A percentile compares a stretch with the other conserved stretches of the same genome.
phyloP scores from a whole-genome alignment of 1,284 basidiomycete species.

The Tranzscheliella williamsii region DNA sequence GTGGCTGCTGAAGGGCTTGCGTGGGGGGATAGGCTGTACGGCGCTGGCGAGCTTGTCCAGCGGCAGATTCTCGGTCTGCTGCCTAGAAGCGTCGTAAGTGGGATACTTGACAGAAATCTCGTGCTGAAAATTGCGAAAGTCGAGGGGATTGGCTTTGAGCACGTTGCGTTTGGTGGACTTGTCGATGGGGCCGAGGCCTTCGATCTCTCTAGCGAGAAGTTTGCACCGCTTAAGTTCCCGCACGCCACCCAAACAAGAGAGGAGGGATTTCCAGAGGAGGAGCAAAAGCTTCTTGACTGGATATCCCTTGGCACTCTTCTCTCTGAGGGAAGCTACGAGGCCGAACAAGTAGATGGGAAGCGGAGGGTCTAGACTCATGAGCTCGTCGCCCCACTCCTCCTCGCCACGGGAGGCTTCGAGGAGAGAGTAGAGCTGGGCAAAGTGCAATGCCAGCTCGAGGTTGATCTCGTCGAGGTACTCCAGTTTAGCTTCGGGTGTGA shows the following conservation, averaged over 20 bases:
- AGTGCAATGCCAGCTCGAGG: slow-evolving; percentile 55
- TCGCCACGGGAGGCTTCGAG: slow-evolving; percentile 54
- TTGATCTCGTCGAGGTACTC: slow-evolving; percentile 60
- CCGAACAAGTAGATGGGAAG: slow-evolving; percentile 89
- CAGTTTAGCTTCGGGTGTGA: slow-evolving; percentile 55
- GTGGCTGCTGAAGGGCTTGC: slow-evolving; percentile 62
- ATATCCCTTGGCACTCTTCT: slow-evolving; percentile 84
- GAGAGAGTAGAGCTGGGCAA: slow-evolving; percentile 60
- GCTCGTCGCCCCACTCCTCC: slow-evolving; percentile 51
- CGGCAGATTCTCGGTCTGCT: slow-evolving; percentile 57
- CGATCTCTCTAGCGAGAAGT: slow-evolving; percentile 78
- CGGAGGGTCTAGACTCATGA: slow-evolving; percentile 78
- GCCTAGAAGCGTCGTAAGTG: slow-evolving; percentile 63
- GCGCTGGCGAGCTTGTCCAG: slow-evolving; percentile 57
- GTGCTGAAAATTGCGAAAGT: slow-evolving; percentile 53
- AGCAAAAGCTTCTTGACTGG: slow-evolving; percentile 72
- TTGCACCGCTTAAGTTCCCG: slow-evolving; percentile 83
- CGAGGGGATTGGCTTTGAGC: slow-evolving; percentile 52
- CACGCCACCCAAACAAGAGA: slow-evolving; percentile 89
- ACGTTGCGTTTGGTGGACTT: slow-evolving; percentile 26
- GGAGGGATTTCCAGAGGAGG: slow-evolving; percentile 92
- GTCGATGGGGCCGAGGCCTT: slow-evolving; percentile 61
- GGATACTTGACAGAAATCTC: slow-evolving; percentile 58
- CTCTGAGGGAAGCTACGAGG: slow-evolving; percentile 82
- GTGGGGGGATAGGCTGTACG: slow-evolving; percentile 45